These are phyloP conservation scores for Massospora cicadina DNA, from an alignment of 371 early-diverging fungal genomes.

Conservation along the genomic window DNA sequence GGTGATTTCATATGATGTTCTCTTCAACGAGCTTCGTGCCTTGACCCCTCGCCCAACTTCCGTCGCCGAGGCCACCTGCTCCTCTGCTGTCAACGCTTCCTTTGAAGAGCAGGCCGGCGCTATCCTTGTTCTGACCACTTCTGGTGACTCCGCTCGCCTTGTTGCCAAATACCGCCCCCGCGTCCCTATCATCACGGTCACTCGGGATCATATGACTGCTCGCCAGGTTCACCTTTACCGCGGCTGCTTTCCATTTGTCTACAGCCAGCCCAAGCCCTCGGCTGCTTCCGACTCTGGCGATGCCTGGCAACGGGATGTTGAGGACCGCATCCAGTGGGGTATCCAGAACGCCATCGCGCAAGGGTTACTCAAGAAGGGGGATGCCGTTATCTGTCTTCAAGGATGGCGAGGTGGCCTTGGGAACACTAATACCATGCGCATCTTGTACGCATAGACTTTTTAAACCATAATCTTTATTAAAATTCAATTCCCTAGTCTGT, in stretches of 20 bases:
- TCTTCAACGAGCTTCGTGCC: conserved; percentile 61
- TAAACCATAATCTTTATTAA: too few species aligned
- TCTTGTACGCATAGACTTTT: conserved; percentile 25
- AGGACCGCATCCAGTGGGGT: conserved; percentile 55
- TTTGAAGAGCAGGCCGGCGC: conserved; percentile 72
- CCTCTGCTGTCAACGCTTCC: conserved; percentile 78
- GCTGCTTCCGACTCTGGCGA: conserved; percentile 20
- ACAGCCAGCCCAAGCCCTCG: conserved; percentile 32
- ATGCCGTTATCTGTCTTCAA: conserved; percentile 61
- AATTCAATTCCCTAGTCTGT: too few species aligned
- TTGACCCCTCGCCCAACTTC: conserved; percentile 53
- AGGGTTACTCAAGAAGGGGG: conserved; percentile 42
- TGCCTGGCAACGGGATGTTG: conserved; percentile 76
- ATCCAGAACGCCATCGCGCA: conserved; percentile 30
- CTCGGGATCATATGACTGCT: conserved; percentile 66
- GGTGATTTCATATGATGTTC: conserved; percentile 52
- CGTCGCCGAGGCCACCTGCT: conserved; percentile 85
- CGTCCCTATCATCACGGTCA: conserved; percentile 82
- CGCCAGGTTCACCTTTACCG: conserved; percentile 73
- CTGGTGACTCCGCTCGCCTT: conserved; percentile 76
- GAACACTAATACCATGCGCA: conserved; percentile 71
- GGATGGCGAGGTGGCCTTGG: conserved; percentile 68
- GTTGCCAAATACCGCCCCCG: conserved; percentile 89
- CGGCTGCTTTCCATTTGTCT: conserved; percentile 82
- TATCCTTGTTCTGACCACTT: conserved; percentile 63